Base-by-base conservation (phyloP, 2,329 filamentous ascomycete genomes). In the Calonectria hongkongensis region DNA sequence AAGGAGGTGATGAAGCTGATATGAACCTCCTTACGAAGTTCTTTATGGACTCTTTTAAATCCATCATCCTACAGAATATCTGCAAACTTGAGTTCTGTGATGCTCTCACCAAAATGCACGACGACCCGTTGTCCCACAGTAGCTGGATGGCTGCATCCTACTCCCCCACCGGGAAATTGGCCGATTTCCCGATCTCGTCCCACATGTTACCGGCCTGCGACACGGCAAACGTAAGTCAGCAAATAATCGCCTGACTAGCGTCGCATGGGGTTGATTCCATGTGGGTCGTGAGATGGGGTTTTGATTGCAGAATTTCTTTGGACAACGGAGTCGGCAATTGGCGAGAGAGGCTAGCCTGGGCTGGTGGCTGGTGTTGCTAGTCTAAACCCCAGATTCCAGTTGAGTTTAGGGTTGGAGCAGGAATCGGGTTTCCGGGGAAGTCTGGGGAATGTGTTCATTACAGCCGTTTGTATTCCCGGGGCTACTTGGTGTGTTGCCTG, bases 121-220 rank as follows among this genome's bases (percentile, higher is more conserved):
- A 18, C 33, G 62, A 71, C 45, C n/a, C 39, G 21, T 43, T n/a
- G 56, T 64, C 28, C 54, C 71, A 50, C 39, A 10, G 28, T n/a
- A 16, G 28, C 39, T 45, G 12, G 33, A 27, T 68, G 25, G 15
- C 15, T 50, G 30, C 41, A 66, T 15, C 33, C 7, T 15, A 25
- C 4, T 21, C 21, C 12, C 8, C 12, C 18, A 68, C 65, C 72
- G 72, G 72, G 45, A 60, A 60, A 50, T 73, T 56, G 56, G 5
- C 50, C 48, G 56, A 73, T 73, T 73, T 73, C 64, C 72, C 72
- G 72, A 51, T 48, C 16, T 50, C 36, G 27, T 47, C 3, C 67
- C 47, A 63, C 63, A 36, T 39, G 2, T 21, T 21, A 16, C 16
- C 36, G 36, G 7, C 28, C 21, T n/a, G 6, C 30, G 28, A 41